A percentile compares a stretch with the other conserved stretches of the same genome.
Conservation (phyloP, 371 early-diverging fungal species). For the Mucor lusitanicus region DNA sequence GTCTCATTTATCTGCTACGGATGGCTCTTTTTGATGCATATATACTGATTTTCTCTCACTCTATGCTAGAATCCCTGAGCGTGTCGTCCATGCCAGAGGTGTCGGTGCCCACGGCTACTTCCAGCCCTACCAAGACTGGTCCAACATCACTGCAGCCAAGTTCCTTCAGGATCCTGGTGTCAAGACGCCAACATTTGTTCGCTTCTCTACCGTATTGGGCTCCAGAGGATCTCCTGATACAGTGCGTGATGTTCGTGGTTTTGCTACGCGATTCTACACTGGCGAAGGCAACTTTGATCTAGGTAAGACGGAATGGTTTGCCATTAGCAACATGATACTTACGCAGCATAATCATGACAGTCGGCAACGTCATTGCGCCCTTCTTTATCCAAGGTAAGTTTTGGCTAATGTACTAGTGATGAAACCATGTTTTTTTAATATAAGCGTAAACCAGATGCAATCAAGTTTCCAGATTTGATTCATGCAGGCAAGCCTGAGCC, state of each 20-base stretch:
- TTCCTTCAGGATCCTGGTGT: conserved; percentile 39
- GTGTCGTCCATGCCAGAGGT: conserved; percentile 59
- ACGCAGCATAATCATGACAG: background rate
- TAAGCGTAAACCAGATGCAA: conserved; percentile 24
- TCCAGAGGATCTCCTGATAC: conserved; percentile 53
- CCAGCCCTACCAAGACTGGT: conserved; percentile 43
- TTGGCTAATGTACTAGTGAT: background rate
- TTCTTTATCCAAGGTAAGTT: conserved; percentile 40
- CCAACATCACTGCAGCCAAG: conserved; percentile 46
- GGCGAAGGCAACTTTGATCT: conserved; percentile 61
- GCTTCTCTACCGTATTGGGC: conserved; percentile 61
- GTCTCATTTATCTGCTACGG: background rate
- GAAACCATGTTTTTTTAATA: background rate
- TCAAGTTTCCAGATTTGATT: conserved; percentile 53
- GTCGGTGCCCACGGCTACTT: conserved; percentile 60
- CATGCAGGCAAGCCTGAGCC: conserved; percentile 57
- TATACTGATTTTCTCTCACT: background rate
- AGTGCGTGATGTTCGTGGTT: conserved; percentile 60
- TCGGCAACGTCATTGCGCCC: conserved; percentile 18
- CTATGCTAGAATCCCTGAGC: conserved; percentile 48
- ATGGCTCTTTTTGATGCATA: background rate
- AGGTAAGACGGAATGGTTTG: background rate
- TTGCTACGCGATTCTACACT: conserved; percentile 62
- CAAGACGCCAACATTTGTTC: conserved; percentile 56
- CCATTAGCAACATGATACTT: background rate